These are phyloP conservation scores for Arctium lappa DNA, from an alignment of 129 eudicot genomes.

Conservation along the genomic window DNA sequence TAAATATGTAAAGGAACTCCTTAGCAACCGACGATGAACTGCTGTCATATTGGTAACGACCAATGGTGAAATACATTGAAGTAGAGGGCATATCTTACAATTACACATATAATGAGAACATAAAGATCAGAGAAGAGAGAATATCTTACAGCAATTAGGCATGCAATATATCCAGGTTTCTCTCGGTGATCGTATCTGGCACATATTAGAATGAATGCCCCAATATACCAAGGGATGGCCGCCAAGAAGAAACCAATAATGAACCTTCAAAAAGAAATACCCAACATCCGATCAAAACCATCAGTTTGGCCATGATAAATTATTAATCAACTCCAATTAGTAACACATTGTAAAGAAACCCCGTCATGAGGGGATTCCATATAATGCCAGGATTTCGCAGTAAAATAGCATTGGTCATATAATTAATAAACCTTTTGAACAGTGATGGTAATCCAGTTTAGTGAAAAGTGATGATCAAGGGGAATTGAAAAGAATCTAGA, in stretches of 20 bases:
- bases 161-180: constrained; percentile 89
- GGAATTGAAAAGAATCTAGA: neutral
- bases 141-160: constrained; percentile 80
- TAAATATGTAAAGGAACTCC: too few species aligned
- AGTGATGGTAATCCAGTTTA: neutral
- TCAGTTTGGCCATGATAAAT: too few species aligned
- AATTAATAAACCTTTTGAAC: neutral
- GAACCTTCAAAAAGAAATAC: constrained; percentile 53
- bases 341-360: neutral
- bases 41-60: neutral
- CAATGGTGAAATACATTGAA: neutral
- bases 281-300: neutral
- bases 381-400: neutral
- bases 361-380: neutral
- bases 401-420: neutral
- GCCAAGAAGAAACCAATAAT: constrained; percentile 82
- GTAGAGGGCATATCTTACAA: neutral
- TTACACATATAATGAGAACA: neutral
- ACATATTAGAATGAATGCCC: constrained; percentile 60
- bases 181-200: constrained; percentile 74
- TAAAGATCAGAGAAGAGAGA: neutral
- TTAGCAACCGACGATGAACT: neutral
- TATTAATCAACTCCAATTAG: neutral
- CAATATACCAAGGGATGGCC: constrained; percentile 89
- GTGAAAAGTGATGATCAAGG: neutral